These are phyloP conservation scores for Diophrys appendiculata DNA, from an alignment of 73 alveolate genomes.

Conservation along the genomic window DNA sequence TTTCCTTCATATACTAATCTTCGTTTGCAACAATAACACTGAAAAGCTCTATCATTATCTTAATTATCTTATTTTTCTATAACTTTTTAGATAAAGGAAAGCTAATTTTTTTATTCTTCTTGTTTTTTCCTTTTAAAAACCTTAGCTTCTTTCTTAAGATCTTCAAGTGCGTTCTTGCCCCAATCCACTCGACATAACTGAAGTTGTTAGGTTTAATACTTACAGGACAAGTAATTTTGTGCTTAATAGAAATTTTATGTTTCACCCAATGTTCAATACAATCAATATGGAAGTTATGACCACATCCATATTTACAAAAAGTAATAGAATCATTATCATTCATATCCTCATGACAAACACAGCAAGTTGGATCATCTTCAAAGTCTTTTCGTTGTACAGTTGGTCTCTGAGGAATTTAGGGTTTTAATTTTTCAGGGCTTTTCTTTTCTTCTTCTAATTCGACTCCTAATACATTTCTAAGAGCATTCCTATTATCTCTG, in stretches of 20 bases:
- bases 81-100: background rate
- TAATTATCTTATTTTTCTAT: background rate
- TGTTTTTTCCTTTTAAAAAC: conserved; percentile 14
- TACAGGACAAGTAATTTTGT: conserved; percentile 58
- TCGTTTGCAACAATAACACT: conserved; percentile 57
- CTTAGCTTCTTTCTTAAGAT: conserved; percentile 43
- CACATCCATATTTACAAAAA: conserved; percentile 62
- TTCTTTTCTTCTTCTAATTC: background rate
- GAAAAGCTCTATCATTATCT: conserved; percentile 35
- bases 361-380: conserved; percentile 51
- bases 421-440: background rate
- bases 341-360: conserved; percentile 57
- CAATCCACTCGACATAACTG: conserved; percentile 53
- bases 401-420: background rate
- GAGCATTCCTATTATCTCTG: background rate
- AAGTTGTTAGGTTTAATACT: background rate
- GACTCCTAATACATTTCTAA: background rate
- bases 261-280: conserved; percentile 54
- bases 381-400: conserved; percentile 37
- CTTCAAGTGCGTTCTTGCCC: conserved; percentile 65
- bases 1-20: conserved; percentile 38
- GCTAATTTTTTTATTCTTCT: background rate
- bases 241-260: conserved; percentile 33
- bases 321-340: conserved; percentile 35
- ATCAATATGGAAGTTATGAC: conserved; percentile 53